phyloP scores from a whole-genome alignment of 768 basidiomycete species.

The Leccinum pellstonianum region DNA sequence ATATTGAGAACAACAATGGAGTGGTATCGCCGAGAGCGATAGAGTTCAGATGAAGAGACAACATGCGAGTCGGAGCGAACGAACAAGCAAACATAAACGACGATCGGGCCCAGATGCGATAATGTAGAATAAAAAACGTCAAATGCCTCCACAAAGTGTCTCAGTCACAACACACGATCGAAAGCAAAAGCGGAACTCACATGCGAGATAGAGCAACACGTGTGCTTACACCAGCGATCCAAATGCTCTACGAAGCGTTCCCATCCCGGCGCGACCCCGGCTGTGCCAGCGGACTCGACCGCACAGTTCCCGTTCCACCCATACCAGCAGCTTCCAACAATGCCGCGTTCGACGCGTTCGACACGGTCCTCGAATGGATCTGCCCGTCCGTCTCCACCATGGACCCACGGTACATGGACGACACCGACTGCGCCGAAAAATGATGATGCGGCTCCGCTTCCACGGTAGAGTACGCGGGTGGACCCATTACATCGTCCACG shows the following conservation, averaged over 20 bases:
- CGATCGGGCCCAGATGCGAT: not conserved
- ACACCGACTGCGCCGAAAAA: conserved; percentile 25
- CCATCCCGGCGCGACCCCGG: not conserved
- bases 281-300: conserved; percentile 25
- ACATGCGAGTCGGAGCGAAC: not conserved
- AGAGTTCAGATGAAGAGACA: not conserved
- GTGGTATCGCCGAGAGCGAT: not conserved
- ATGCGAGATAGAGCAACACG: conserved; percentile 3
- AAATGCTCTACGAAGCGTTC: not conserved
- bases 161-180: not conserved
- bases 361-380: conserved; percentile 21
- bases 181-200: not conserved
- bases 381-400: conserved; percentile 3
- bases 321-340: conserved; percentile 28
- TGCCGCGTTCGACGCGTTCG: conserved; percentile 19
- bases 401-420: conserved; percentile 22
- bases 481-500: conserved; percentile 52
- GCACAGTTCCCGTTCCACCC: conserved; percentile 2
- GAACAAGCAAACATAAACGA: not conserved
- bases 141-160: not conserved
- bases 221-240: not conserved
- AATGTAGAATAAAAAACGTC: not conserved
- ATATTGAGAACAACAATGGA: not conserved
- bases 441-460: conserved; percentile 4
- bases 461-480: conserved; percentile 8